phyloP scores from a whole-genome alignment of 2,329 filamentous ascomycete genomes.

The Purpureocillium takamizusanense region DNA sequence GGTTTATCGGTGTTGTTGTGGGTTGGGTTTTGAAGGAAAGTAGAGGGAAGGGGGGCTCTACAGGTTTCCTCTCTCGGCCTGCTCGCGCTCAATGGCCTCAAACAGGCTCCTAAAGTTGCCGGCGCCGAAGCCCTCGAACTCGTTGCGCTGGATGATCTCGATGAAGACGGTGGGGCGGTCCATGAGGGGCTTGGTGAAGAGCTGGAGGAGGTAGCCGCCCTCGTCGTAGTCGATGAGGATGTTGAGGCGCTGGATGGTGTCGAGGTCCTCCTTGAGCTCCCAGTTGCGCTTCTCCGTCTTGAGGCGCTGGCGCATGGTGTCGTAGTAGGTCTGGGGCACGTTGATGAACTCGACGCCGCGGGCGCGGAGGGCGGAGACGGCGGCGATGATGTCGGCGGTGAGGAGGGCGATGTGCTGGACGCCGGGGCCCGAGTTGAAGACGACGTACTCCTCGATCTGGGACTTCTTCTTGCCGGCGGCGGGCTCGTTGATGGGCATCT shows the following conservation, averaged over 20 bases:
- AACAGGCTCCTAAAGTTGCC: conserved; percentile 95
- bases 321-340: conserved; percentile 82
- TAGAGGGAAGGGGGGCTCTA: conserved; percentile 21
- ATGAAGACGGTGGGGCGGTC: conserved; percentile 93
- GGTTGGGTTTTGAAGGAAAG: too few species aligned
- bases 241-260: conserved; percentile 65
- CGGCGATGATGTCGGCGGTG: conserved; percentile 67
- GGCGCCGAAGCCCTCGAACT: conserved; percentile 86
- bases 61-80: conserved; percentile 77
- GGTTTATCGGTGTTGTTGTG: too few species aligned
- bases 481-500: conserved; percentile 98
- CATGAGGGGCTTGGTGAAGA: conserved; percentile 83
- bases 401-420: conserved; percentile 90
- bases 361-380: conserved; percentile 71
- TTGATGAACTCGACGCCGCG: conserved; percentile 88
- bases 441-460: conserved; percentile 89
- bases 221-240: conserved; percentile 96
- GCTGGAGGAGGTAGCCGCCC: conserved; percentile 69
- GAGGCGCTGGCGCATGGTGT: conserved; percentile 63
- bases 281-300: conserved; percentile 51
- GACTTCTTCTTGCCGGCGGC: conserved; percentile 82
- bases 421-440: conserved; percentile 82
- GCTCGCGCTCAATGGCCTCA: conserved; percentile 90
- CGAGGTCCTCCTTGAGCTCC: conserved; percentile 71
- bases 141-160: conserved; percentile 88